Evolutionary conservation across 306 rosid genomes (phyloP).

Genomic region (Canavalia ensiformis): DNA sequence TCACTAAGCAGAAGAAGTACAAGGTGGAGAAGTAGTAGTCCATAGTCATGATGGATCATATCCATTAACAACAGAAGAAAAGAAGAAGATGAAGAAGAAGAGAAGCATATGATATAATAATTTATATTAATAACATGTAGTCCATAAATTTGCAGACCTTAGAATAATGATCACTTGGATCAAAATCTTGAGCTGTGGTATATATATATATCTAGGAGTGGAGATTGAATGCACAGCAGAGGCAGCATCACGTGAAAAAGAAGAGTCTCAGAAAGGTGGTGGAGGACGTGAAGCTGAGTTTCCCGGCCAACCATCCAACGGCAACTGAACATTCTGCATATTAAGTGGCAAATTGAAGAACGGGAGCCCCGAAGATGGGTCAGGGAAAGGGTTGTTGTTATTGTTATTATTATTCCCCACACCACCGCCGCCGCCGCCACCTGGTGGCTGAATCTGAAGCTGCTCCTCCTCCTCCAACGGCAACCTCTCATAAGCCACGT

Average conservation of each 20-base stretch:
- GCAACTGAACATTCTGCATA: slow-evolving; percentile 91
- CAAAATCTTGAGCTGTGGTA: too few relatives aligned
- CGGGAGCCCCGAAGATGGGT: slow-evolving; percentile 91
- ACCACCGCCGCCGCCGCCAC: slow-evolving; percentile 25
- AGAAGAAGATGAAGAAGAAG: not conserved
- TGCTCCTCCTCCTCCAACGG: slow-evolving; percentile 83
- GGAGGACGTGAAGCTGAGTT: slow-evolving; percentile 59
- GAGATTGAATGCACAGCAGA: too few relatives aligned
- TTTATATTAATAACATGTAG: slow-evolving; percentile 19
- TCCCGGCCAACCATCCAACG: slow-evolving; percentile 71
- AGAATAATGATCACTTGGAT: not conserved
- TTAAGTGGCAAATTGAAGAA: slow-evolving; percentile 89
- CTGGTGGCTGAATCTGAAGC: slow-evolving; percentile 60
- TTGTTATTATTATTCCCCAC: slow-evolving; percentile 39
- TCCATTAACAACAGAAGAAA: slow-evolving; percentile 20
- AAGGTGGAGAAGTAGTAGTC: slow-evolving; percentile 23
- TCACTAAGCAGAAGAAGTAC: slow-evolving; percentile 25
- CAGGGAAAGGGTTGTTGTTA: slow-evolving; percentile 62
- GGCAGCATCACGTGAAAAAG: too few relatives aligned
- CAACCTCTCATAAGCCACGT: slow-evolving; percentile 90
- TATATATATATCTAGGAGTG: too few relatives aligned
- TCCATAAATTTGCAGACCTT: slow-evolving; percentile 71
- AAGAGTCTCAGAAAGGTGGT: slow-evolving; percentile 54
- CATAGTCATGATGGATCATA: slow-evolving; percentile 30
- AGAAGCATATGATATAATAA: slow-evolving; percentile 22